phyloP scores from a whole-genome alignment of 768 basidiomycete species.

The Lanmaoa rubissima region DNA sequence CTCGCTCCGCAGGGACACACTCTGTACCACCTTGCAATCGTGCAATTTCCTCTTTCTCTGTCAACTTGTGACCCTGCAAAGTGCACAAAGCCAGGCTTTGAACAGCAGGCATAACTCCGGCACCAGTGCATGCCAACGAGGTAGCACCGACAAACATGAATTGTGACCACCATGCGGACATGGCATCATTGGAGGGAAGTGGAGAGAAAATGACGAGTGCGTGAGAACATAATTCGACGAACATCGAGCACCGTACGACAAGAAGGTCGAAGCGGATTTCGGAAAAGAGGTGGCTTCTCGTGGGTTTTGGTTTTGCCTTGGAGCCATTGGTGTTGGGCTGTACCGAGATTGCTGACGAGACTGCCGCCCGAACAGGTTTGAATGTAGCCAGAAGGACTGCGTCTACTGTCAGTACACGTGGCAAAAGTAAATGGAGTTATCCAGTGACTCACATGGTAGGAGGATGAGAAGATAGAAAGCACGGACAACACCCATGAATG shows the following conservation, averaged over 20 bases:
- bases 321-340: constrained; percentile 5
- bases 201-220: constrained; percentile 54
- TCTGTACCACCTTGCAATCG: constrained; percentile 8
- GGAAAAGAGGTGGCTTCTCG: constrained; percentile 48
- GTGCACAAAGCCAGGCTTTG: constrained; percentile 75
- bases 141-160: constrained; percentile 57
- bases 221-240: constrained; percentile 68
- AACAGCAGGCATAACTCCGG: constrained; percentile 64
- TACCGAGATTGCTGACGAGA: constrained; percentile 3
- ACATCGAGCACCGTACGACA: constrained; percentile 61
- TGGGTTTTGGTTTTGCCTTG: constrained; percentile 43
- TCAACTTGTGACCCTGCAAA: constrained; percentile 35
- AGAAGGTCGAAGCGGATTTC: constrained; percentile 69
- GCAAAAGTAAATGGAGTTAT: constrained; percentile 26
- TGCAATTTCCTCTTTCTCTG: constrained; percentile 37
- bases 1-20: constrained; percentile 8
- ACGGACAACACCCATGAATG: constrained; percentile 60
- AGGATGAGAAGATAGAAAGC: constrained; percentile 65
- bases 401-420: constrained; percentile 27
- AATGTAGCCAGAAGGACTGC: constrained; percentile 61
- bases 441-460: constrained; percentile 55
- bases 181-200: constrained; percentile 36
- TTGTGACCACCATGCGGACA: constrained; percentile 32
- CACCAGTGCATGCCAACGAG: constrained; percentile 61
- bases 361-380: constrained; percentile 42